phyloP scores from a whole-genome alignment of 1,139 yeast genomes.

The Kodamaea alishanica region DNA sequence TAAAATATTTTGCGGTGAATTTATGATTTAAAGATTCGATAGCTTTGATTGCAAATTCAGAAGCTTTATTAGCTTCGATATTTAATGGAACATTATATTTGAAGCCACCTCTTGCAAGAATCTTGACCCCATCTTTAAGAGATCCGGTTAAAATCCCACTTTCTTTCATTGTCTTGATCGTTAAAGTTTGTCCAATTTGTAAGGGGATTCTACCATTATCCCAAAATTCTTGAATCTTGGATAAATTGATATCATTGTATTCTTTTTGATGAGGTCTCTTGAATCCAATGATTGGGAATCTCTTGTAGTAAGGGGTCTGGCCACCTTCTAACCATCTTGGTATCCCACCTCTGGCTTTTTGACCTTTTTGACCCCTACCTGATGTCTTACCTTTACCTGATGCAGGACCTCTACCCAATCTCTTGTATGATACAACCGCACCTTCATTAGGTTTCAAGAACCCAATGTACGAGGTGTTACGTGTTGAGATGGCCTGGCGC shows the following conservation, averaged over 20 bases:
- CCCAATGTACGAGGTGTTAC: slow-evolving; percentile 30
- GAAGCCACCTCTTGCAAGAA: slow-evolving; percentile 67
- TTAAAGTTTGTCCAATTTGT: slow-evolving; percentile 59
- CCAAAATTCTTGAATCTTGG: slow-evolving; percentile 59
- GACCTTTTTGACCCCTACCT: slow-evolving; percentile 98
- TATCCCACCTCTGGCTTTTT: slow-evolving; percentile 88
- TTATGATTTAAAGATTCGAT: slow-evolving; percentile 72
- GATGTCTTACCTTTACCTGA: slow-evolving; percentile 92
- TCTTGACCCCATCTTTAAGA: slow-evolving; percentile 75
- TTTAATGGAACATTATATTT: slow-evolving; percentile 56
- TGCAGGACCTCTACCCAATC: slow-evolving; percentile 97
- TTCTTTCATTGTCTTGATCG: slow-evolving; percentile 61
- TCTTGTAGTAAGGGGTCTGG: slow-evolving; percentile 87
- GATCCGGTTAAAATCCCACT: slow-evolving; percentile 71
- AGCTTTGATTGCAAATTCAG: slow-evolving; percentile 64
- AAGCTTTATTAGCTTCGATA: slow-evolving; percentile 81
- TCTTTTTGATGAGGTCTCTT: slow-evolving; percentile 52
- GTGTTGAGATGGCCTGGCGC: slow-evolving; percentile 3
- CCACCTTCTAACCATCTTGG: slow-evolving; percentile 99
- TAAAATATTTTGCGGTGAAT: slow-evolving; percentile 71
- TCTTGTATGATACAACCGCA: slow-evolving; percentile 46
- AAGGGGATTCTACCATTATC: slow-evolving; percentile 67
- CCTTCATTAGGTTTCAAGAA: slow-evolving; percentile 40
- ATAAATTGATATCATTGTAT: slow-evolving; percentile 53
- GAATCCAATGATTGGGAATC: slow-evolving; percentile 91